phyloP scores from a whole-genome alignment of 106 monocot genomes.

The Vanilla planifolia region DNA sequence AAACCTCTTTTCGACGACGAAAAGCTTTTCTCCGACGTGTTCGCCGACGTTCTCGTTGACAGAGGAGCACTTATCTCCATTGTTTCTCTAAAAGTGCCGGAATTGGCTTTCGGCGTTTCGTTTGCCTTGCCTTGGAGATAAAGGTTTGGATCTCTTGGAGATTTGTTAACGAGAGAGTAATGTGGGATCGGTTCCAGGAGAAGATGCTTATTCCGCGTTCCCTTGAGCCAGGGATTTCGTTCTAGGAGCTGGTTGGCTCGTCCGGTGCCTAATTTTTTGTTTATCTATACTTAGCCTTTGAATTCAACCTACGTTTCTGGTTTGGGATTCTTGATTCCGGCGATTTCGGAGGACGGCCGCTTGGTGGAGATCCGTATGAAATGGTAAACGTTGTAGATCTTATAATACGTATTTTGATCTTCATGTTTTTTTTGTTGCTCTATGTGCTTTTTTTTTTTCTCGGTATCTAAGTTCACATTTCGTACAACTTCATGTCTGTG shows the following conservation, averaged over 20 bases:
- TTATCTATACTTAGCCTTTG: too few species aligned
- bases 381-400: constrained; percentile 5
- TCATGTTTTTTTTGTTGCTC: background rate
- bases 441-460: background rate
- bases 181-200: constrained; percentile 7
- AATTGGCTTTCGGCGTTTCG: background rate
- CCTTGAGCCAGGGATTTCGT: background rate
- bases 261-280: background rate
- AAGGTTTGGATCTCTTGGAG: constrained; percentile 4
- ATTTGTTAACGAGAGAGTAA: constrained; percentile 6
- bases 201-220: background rate
- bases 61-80: background rate
- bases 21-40: background rate
- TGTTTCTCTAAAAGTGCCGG: background rate
- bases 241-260: background rate
- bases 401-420: background rate
- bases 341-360: background rate
- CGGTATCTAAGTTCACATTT: too few species aligned
- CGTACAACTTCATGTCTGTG: background rate
- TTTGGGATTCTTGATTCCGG: background rate
- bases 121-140: constrained; percentile 7
- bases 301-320: background rate
- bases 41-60: background rate
- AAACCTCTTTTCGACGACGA: background rate
- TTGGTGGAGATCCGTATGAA: constrained; percentile 1